Conservation (phyloP, 2,329 filamentous ascomycete species). For the Fusarium odoratissimum region DNA sequence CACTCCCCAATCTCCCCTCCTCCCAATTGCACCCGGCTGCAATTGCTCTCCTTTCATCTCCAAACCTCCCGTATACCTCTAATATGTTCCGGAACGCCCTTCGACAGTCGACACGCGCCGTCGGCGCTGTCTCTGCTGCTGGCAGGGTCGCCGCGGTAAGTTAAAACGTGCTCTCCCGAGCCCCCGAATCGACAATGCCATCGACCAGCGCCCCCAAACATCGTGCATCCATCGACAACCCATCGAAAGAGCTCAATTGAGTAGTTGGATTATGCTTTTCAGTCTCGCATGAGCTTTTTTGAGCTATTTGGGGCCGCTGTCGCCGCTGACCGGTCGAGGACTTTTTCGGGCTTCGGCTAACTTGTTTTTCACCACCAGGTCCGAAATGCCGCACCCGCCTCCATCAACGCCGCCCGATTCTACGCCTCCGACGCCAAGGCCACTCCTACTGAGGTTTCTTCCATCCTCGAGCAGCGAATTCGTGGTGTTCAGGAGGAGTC, state of each 20-base stretch:
- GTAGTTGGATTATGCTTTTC: conserved; percentile 29
- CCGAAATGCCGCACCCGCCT: conserved; percentile 86
- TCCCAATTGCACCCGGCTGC: conserved; percentile 70
- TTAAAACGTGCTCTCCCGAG: conserved; percentile 56
- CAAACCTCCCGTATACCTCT: conserved; percentile 63
- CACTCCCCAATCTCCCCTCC: conserved; percentile 69
- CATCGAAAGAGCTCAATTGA: conserved; percentile 53
- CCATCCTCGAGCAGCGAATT: conserved; percentile 99
- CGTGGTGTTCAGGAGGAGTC: conserved; percentile 98
- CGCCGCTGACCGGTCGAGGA: conserved; percentile 41
- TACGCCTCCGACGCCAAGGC: conserved; percentile 97
- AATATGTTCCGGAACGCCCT: conserved; percentile 98
- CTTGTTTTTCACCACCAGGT: conserved; percentile 72
- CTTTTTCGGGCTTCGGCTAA: conserved; percentile 66
- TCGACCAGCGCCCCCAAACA: conserved; percentile 55
- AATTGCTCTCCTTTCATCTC: conserved; percentile 70
- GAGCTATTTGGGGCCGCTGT: conserved; percentile 49
- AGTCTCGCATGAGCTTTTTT: conserved; percentile 47
- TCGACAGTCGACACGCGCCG: conserved; percentile 94
- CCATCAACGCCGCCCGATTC: conserved; percentile 80
- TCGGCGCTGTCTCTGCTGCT: conserved; percentile 91
- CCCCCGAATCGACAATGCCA: conserved; percentile 58
- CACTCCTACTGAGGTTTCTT: conserved; percentile 96
- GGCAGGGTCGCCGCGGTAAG: conserved; percentile 95
- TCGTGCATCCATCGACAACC: conserved; percentile 49